Evolutionary conservation across 305 asterid genomes (phyloP).

Genomic region (Fraxinus floribunda): DNA sequence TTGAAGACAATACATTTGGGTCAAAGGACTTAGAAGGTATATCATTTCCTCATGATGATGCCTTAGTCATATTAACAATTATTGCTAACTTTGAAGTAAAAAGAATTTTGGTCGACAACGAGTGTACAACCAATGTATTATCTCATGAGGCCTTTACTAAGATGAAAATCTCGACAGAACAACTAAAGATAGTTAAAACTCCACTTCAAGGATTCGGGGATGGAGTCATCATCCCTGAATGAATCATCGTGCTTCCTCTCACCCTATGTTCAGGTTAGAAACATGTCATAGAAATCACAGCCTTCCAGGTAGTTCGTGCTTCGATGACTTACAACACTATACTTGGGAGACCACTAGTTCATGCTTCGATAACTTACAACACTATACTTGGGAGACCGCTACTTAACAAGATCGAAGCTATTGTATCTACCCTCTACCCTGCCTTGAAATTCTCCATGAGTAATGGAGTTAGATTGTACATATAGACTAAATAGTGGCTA

Average conservation of each 20-base stretch:
- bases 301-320: background rate
- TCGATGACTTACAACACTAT: background rate
- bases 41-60: no score
- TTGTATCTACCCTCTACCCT: background rate
- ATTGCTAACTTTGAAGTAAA: background rate
- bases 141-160: background rate
- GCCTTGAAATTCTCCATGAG: background rate
- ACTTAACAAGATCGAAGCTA: background rate
- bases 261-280: background rate
- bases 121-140: background rate
- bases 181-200: background rate
- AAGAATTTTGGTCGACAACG: background rate
- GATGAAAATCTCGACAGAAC: background rate
- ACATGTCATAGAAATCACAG: background rate
- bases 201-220: background rate
- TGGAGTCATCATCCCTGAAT: background rate
- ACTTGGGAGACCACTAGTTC: background rate
- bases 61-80: background rate
- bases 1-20: no score
- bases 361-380: background rate
- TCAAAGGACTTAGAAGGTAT: no score
- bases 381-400: background rate
- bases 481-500: background rate
- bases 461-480: background rate
- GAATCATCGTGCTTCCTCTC: background rate